Percentiles rank a stretch among this genome's conserved stretches.
Conservation (phyloP, 176 grass and related monocot genomes). For the Carex cristatella region DNA sequence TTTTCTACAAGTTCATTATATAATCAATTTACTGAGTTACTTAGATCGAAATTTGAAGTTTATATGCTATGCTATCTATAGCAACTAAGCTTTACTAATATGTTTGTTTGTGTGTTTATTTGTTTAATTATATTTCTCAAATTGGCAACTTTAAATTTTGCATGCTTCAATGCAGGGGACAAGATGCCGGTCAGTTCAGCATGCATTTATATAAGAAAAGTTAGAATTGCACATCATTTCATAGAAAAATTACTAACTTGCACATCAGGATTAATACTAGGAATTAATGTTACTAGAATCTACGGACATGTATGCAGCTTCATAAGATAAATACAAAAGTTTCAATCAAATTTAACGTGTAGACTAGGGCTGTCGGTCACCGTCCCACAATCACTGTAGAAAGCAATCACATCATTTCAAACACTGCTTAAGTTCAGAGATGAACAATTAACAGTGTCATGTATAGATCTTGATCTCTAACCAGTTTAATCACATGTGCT, state of each 20-base stretch:
- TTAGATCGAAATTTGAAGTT: too few relatives aligned
- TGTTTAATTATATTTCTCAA: neutral
- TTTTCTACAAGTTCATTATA: too few relatives aligned
- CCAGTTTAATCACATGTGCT: neutral
- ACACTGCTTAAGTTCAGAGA: neutral
- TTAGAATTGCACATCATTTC: neutral
- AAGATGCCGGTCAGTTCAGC: conserved; percentile 6
- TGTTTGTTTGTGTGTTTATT: neutral
- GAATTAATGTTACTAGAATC: conserved; percentile 16
- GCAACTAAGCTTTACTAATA: too few relatives aligned
- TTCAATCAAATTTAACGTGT: conserved; percentile 12
- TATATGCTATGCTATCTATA: too few relatives aligned
- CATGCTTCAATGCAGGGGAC: conserved; percentile 18
- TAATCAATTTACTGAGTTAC: too few relatives aligned
- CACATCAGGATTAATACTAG: conserved; percentile 23
- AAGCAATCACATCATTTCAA: neutral
- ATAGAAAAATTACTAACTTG: neutral
- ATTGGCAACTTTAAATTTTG: neutral
- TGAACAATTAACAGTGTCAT: conserved; percentile 2
- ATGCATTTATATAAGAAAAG: neutral
- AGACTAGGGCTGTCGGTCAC: neutral
- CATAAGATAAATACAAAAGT: neutral
- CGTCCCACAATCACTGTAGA: neutral
- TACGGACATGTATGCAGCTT: neutral
- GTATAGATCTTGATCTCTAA: conserved; percentile 1